Percentiles rank a stretch among this genome's conserved stretches.
phyloP scores from a whole-genome alignment of 1,284 basidiomycete genomes.

The Moesziomyces parantarcticus region DNA sequence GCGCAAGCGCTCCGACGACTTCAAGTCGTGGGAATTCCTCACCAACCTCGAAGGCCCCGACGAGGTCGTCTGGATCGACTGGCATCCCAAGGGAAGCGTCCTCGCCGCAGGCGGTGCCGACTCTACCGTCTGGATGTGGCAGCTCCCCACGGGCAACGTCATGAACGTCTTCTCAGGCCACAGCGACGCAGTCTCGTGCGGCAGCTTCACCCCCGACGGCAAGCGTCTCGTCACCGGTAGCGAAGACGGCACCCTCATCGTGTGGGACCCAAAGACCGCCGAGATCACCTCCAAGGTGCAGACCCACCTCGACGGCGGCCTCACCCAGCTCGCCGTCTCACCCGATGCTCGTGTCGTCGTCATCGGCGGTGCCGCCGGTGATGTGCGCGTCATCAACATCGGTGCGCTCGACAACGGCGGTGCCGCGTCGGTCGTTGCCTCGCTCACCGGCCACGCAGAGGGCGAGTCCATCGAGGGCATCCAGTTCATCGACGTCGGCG shows the following conservation, averaged over 20 bases:
- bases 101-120: constrained; percentile 93
- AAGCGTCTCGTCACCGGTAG: constrained; percentile 83
- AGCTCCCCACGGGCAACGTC: constrained; percentile 88
- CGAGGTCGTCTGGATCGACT: constrained; percentile 92
- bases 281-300: constrained; percentile 82
- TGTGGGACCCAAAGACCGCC: constrained; percentile 88
- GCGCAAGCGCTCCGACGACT: constrained; percentile 73
- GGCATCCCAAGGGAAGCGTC: constrained; percentile 94
- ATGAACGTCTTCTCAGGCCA: constrained; percentile 97
- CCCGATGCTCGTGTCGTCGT: constrained; percentile 76
- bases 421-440: constrained; percentile 79
- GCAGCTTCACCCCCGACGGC: constrained; percentile 89
- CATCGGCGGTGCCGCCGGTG: constrained; percentile 85
- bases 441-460: constrained; percentile 84
- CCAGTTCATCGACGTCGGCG: constrained; percentile 82
- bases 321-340: constrained; percentile 88
- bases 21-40: constrained; percentile 87
- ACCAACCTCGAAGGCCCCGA: constrained; percentile 91
- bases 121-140: constrained; percentile 97
- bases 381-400: constrained; percentile 84
- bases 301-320: constrained; percentile 75
- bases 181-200: constrained; percentile 83
- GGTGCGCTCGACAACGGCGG: constrained; percentile 72
- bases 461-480: constrained; percentile 91
- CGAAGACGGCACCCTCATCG: constrained; percentile 83